Evolutionary conservation across 495 filamentous ascomycete species (phyloP).

Genomic region (Xylona heveae): DNA sequence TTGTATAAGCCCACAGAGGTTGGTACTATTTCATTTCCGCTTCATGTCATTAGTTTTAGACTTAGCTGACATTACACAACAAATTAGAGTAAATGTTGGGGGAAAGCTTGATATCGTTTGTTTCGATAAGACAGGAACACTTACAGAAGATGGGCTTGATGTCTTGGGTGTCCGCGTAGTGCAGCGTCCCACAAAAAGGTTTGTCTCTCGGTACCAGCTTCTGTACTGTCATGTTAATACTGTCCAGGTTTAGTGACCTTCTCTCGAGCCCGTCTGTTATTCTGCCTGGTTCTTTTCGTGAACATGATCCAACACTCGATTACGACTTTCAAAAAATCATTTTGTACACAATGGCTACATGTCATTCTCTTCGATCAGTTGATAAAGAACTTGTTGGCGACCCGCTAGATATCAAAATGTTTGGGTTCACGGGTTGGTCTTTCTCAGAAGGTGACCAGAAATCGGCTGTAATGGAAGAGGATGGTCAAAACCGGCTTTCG

Average conservation of each 20-base stretch:
- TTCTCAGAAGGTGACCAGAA: conserved; percentile 68
- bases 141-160: conserved; percentile 94
- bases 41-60: conserved; percentile 5
- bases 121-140: conserved; percentile 96
- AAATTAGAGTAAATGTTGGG: conserved; percentile 70
- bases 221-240: neutral
- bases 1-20: conserved; percentile 88
- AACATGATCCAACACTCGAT: conserved; percentile 31
- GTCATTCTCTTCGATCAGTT: conserved; percentile 72
- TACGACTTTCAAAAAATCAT: conserved; percentile 45
- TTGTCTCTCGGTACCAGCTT: conserved; percentile 9
- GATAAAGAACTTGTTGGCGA: conserved; percentile 83
- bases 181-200: conserved; percentile 31
- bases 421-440: conserved; percentile 86
- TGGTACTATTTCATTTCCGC: conserved; percentile 4
- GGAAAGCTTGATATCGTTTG: conserved; percentile 92
- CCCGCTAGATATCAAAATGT: conserved; percentile 96
- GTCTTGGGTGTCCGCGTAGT: conserved; percentile 74
- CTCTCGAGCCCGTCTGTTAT: conserved; percentile 30
- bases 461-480: conserved; percentile 30
- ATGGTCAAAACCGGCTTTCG: conserved; percentile 42
- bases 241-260: conserved; percentile 35
- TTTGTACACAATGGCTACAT: conserved; percentile 91
- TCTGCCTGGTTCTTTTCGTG: conserved; percentile 30
- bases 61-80: too few species aligned